A percentile compares a stretch with the other conserved stretches of the same genome.
phyloP scores from a whole-genome alignment of 768 basidiomycete genomes.

The Polyporus arcularius region DNA sequence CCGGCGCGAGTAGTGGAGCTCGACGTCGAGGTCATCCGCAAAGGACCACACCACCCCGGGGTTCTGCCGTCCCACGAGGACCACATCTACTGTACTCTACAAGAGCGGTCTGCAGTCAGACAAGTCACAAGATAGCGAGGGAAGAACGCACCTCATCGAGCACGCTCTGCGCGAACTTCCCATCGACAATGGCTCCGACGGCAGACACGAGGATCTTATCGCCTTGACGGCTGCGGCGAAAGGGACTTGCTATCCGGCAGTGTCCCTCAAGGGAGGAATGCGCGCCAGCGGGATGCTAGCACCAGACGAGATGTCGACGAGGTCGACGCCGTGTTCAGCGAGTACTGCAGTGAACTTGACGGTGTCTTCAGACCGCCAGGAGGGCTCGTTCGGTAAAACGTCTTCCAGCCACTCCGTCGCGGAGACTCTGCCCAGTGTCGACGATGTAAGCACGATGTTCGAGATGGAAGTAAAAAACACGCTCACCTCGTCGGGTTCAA shows the following conservation, averaged over 20 bases:
- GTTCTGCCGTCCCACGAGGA: slow-evolving; percentile 36
- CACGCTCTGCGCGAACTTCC: slow-evolving; percentile 57
- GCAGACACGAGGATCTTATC: slow-evolving; percentile 47
- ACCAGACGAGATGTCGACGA: slow-evolving; percentile 70
- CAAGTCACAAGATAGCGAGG: not conserved
- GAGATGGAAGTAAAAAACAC: not conserved
- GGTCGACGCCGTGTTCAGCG: slow-evolving; percentile 66
- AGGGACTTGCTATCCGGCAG: slow-evolving; percentile 19
- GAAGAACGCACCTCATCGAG: slow-evolving; percentile 40
- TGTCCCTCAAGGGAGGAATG: slow-evolving; percentile 24
- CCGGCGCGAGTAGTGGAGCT: slow-evolving; percentile 45
- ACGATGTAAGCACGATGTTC: no score
- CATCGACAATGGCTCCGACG: slow-evolving; percentile 59
- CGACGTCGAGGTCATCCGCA: slow-evolving; percentile 52
- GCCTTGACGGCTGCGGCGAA: slow-evolving; percentile 41
- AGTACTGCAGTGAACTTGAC: slow-evolving; percentile 58
- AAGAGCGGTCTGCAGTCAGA: no score
- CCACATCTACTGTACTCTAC: slow-evolving; percentile 53
- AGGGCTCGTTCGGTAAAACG: slow-evolving; percentile 53
- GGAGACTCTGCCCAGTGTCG: slow-evolving; percentile 47
- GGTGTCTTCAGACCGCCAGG: slow-evolving; percentile 72
- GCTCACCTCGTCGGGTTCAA: slow-evolving; percentile 47
- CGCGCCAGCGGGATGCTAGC: slow-evolving; percentile 51
- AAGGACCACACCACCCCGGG: slow-evolving; percentile 48
- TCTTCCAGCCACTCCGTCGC: slow-evolving; percentile 74